A percentile compares a stretch with the other conserved stretches of the same genome.
phyloP scores from a whole-genome alignment of 495 filamentous ascomycete genomes.

The Opeltia flavorubescens region DNA sequence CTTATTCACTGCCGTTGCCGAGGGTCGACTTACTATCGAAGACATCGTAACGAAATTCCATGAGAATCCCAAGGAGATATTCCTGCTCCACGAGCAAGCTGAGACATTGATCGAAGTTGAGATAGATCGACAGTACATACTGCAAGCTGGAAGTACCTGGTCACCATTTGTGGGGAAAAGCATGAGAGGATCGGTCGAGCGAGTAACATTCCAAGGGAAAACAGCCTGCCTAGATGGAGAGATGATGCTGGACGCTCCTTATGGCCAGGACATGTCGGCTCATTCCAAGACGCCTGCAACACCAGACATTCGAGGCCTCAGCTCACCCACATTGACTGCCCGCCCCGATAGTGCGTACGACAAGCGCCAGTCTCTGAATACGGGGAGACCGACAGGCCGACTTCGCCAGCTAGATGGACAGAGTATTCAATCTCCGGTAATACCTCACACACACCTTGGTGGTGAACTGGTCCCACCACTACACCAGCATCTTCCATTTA shows the following conservation, averaged over 20 bases:
- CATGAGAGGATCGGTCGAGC: conserved; percentile 59
- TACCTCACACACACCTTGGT: conserved; percentile 9
- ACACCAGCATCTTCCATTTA: conserved; percentile 27
- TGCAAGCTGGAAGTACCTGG: conserved; percentile 43
- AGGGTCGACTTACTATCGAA: conserved; percentile 60
- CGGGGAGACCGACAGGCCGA: conserved; percentile 7
- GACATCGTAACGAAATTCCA: conserved; percentile 59
- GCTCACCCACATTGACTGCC: conserved; percentile 35
- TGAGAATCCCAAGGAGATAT: conserved; percentile 73
- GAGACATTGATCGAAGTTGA: conserved; percentile 65
- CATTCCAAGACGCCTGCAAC: conserved; percentile 43
- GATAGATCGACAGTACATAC: conserved; percentile 50
- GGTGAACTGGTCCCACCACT: conserved; percentile 40
- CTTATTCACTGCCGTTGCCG: conserved; percentile 62
- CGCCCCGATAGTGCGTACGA: conserved; percentile 33
- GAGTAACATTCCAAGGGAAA: conserved; percentile 64
- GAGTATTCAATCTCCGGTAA: conserved; percentile 12
- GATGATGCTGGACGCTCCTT: conserved; percentile 36
- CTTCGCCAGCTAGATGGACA: conserved; percentile 13
- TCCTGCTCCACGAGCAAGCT: conserved; percentile 72
- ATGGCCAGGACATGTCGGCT: conserved; percentile 65
- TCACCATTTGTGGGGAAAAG: conserved; percentile 62
- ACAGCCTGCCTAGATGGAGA: conserved; percentile 67
- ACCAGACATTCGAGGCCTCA: conserved; percentile 13
- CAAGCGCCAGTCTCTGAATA: conserved; percentile 21